These are phyloP conservation scores for Trichaptum fuscoviolaceum DNA, from an alignment of 768 basidiomycete genomes.

Conservation along the genomic window DNA sequence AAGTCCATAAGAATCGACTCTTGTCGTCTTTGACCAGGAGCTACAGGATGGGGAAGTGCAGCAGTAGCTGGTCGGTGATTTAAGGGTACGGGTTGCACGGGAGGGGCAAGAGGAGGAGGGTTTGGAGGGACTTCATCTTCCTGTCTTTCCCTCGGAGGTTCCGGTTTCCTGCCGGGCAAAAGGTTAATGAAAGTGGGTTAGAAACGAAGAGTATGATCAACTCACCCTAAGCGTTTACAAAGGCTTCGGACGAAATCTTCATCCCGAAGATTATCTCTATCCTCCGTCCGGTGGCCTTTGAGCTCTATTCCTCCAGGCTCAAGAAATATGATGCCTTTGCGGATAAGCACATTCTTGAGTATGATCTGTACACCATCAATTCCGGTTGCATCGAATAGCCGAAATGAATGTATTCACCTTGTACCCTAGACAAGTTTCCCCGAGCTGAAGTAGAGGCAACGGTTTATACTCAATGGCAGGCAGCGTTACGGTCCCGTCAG, in stretches of 20 bases:
- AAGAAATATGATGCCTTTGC: constrained; percentile 70
- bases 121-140: constrained; percentile 10
- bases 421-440: constrained; percentile 72
- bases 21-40: not conserved
- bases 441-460: constrained; percentile 61
- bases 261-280: constrained; percentile 55
- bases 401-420: constrained; percentile 47
- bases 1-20: not conserved
- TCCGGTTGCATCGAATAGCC: not conserved
- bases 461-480: constrained; percentile 75
- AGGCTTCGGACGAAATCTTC: constrained; percentile 58
- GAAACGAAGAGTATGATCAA: constrained; percentile 3
- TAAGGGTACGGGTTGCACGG: constrained; percentile 1
- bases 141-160: constrained; percentile 5
- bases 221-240: constrained; percentile 63
- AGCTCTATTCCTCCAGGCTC: constrained; percentile 61
- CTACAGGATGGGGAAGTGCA: constrained; percentile 11
- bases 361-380: constrained; percentile 44
- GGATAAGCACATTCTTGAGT: constrained; percentile 62
- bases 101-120: constrained; percentile 13
- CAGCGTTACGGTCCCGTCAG: constrained; percentile 67
- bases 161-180: constrained; percentile 1
- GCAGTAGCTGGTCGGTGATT: constrained; percentile 7
- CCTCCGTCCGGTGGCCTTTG: constrained; percentile 57
- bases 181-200: not conserved